A percentile compares a stretch with the other conserved stretches of the same genome.
These are phyloP conservation scores for Rhizoctonia solani DNA, from an alignment of 1,284 basidiomycete genomes.

Conservation along the genomic window DNA sequence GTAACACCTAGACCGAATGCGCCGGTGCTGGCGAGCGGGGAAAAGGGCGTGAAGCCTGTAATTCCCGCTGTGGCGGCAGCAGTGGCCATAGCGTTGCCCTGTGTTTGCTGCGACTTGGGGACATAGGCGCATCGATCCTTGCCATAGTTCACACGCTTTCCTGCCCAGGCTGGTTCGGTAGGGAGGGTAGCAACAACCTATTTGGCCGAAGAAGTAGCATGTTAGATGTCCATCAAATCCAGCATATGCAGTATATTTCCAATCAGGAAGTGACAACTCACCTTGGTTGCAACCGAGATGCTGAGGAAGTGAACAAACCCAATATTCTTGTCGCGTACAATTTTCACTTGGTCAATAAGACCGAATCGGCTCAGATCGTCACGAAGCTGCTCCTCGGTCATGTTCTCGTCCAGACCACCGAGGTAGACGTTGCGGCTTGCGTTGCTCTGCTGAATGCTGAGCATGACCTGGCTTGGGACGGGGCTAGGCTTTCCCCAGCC, in stretches of 20 bases:
- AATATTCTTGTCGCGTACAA: constrained; percentile 96
- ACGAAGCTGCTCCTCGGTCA: constrained; percentile 86
- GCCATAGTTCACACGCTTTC: constrained; percentile 92
- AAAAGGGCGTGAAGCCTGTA: constrained; percentile 46
- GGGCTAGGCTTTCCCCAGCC: constrained; percentile 93
- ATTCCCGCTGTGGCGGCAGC: constrained; percentile 49
- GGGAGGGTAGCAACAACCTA: constrained; percentile 89
- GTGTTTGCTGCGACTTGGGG: constrained; percentile 84
- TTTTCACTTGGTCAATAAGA: constrained; percentile 97
- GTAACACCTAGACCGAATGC: constrained; percentile 53
- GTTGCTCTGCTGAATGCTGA: constrained; percentile 86
- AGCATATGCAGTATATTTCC: not conserved
- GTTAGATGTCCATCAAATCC: constrained; percentile 10
- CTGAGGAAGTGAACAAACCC: constrained; percentile 96
- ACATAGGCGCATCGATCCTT: constrained; percentile 96
- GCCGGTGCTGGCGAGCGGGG: constrained; percentile 46
- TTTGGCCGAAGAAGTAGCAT: constrained; percentile 27
- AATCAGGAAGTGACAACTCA: constrained; percentile 44
- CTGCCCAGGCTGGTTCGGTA: constrained; percentile 87
- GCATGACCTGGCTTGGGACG: constrained; percentile 81
- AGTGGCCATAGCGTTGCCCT: constrained; percentile 21
- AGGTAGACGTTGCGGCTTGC: constrained; percentile 94
- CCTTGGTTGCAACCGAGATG: constrained; percentile 91
- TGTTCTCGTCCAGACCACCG: constrained; percentile 83
- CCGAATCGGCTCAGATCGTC: constrained; percentile 88